These are phyloP conservation scores for Scutellaria galericulata DNA, from an alignment of 257 asterid genomes.

Conservation along the genomic window DNA sequence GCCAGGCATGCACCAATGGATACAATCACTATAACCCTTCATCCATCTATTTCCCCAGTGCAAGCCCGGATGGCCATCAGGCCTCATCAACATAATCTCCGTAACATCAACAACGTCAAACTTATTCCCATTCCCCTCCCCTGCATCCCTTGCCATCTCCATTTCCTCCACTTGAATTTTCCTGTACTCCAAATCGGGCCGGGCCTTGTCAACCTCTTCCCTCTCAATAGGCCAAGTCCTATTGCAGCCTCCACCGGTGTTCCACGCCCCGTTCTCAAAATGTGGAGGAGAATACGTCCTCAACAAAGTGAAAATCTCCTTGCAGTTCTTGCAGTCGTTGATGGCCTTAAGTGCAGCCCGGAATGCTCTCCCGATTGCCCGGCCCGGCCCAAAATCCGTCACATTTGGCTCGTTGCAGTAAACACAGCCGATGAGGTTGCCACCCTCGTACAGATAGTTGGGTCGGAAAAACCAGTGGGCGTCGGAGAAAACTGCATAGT, in stretches of 20 bases:
- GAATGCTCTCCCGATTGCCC: constrained; percentile 42
- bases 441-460: constrained; percentile 44
- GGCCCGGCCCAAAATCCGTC: constrained; percentile 35
- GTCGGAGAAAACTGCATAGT: constrained; percentile 52
- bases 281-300: constrained; percentile 60
- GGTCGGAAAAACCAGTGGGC: constrained; percentile 57
- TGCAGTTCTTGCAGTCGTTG: constrained; percentile 43
- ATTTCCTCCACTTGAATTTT: constrained; percentile 53
- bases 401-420: constrained; percentile 44
- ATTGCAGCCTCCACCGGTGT: constrained; percentile 54
- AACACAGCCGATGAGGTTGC: constrained; percentile 48
- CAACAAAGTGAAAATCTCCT: constrained; percentile 37
- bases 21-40: constrained; percentile 55
- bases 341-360: constrained; percentile 47
- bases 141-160: constrained; percentile 42
- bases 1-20: constrained; percentile 69
- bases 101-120: constrained; percentile 57
- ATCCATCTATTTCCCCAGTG: constrained; percentile 50
- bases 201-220: constrained; percentile 26
- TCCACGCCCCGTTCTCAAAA: constrained; percentile 60
- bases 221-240: constrained; percentile 40
- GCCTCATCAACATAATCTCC: constrained; percentile 50
- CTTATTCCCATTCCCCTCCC: constrained; percentile 36
- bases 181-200: constrained; percentile 41
- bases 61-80: constrained; percentile 58